Evolutionary conservation across 768 basidiomycete genomes (phyloP).

Genomic region (Agrocybe pediades): DNA sequence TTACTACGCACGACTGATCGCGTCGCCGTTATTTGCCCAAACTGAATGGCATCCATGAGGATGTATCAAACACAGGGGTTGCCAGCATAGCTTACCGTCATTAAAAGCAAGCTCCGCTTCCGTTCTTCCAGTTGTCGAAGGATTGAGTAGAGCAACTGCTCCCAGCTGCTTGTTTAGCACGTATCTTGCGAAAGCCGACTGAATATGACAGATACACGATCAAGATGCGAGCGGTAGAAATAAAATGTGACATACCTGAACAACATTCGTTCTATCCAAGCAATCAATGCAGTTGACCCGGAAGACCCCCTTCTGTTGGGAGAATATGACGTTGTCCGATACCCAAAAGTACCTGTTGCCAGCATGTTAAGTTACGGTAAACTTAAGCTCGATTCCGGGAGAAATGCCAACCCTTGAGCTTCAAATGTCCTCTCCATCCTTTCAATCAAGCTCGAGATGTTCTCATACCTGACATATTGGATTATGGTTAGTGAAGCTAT

Average conservation of each 20-base stretch:
- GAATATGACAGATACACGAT: conserved; percentile 4
- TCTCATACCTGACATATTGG: conserved; percentile 70
- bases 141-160: conserved; percentile 66
- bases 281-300: conserved; percentile 96
- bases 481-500: neutral
- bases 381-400: conserved; percentile 1
- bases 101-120: conserved; percentile 80
- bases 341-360: conserved; percentile 77
- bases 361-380: neutral
- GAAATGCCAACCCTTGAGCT: conserved; percentile 64
- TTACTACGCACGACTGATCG: conserved; percentile 86
- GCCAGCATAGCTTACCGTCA: conserved; percentile 53
- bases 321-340: conserved; percentile 66
- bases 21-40: conserved; percentile 99
- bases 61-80: neutral
- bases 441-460: conserved; percentile 76
- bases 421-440: conserved; percentile 76
- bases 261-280: conserved; percentile 92
- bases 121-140: conserved; percentile 50
- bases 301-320: conserved; percentile 84
- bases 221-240: neutral
- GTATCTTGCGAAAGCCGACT: conserved; percentile 92
- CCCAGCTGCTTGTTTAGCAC: conserved; percentile 76
- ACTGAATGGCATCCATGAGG: conserved; percentile 41
- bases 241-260: conserved; percentile 56